Evolutionary conservation across 2,329 filamentous ascomycete genomes (phyloP).

Genomic region (Aspergillus viridinutans): DNA sequence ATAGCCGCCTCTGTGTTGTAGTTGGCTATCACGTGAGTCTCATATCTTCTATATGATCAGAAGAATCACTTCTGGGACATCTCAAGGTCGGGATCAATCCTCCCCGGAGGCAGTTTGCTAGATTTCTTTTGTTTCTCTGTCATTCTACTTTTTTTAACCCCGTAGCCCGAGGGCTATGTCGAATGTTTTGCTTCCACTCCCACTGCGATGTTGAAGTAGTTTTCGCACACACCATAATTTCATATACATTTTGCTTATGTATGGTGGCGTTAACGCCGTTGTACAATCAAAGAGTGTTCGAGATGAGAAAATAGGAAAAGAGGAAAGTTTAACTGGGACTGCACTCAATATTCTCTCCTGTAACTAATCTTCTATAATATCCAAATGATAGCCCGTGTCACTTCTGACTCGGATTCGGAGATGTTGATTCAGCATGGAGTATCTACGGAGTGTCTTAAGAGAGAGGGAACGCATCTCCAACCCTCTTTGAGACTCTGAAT

Average conservation of each 20-base stretch:
- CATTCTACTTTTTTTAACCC: background rate
- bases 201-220: background rate
- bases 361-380: background rate
- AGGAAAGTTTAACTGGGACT: background rate
- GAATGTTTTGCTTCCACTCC: background rate
- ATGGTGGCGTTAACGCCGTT: background rate
- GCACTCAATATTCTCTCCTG: background rate
- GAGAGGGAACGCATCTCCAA: background rate
- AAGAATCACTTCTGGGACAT: background rate
- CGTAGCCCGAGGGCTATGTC: no score
- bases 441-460: no score
- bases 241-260: background rate
- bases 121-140: background rate
- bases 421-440: background rate
- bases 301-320: background rate
- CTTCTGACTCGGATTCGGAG: conserved; percentile 5
- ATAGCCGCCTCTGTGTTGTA: background rate
- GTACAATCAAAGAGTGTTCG: background rate
- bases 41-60: background rate
- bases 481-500: conserved; percentile 1
- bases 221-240: background rate
- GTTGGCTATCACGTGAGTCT: background rate
- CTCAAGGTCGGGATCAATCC: background rate
- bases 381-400: background rate
- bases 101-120: background rate